Evolutionary conservation across 2,329 filamentous ascomycete genomes (phyloP), one percentile per base, ranked within the genome.

Genomic region (Xylariaceae sp.): DNA sequence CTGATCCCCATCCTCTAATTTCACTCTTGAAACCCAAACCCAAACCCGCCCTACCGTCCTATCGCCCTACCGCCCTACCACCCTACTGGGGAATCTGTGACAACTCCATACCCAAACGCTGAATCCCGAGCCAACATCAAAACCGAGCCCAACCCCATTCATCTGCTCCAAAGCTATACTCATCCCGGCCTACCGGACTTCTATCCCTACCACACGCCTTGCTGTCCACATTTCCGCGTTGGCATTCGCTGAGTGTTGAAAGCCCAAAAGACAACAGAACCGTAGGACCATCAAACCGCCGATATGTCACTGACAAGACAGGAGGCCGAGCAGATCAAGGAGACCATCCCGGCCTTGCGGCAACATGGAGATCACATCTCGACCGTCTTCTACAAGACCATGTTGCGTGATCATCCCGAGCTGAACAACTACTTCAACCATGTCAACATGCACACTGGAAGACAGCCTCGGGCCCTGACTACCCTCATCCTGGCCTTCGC

Each of bases 391-490:
- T 91, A 91, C 75, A 75, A 76, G 58, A 84, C 81, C 65, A 81
- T 91, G 75, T 74, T 91, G 29, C 67, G 68, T 8, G 81, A 82
- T 40, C 76, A 89, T 57, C 86, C 86, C 0, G 78, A 83, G 44
- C 79, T 91, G 34, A 80, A 84, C 63, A 79, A 84, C 69, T 75
- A 86, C 70, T 90, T 91, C 78, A 90, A 89, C 72, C 75, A 73
- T 31, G 78, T 82, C 39, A 82, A 87, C 65, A 84, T 87, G 70
- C 73, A 74, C 58, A 85, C 80, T 41, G 79, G 81, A 35, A 77
- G 81, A 56, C 85, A 88, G 62, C 75, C 83, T 2, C 74, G 74
- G 19, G 84, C 85, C 3, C 73, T 88, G 31, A 85, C 84, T 0
- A 74, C 76, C 45, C 76, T 85, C 30, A 82, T 91, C 46, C 82